Evolutionary conservation across 768 basidiomycete genomes (phyloP), one percentile per base, ranked within the genome.

Genomic region (Boletales sp.): DNA sequence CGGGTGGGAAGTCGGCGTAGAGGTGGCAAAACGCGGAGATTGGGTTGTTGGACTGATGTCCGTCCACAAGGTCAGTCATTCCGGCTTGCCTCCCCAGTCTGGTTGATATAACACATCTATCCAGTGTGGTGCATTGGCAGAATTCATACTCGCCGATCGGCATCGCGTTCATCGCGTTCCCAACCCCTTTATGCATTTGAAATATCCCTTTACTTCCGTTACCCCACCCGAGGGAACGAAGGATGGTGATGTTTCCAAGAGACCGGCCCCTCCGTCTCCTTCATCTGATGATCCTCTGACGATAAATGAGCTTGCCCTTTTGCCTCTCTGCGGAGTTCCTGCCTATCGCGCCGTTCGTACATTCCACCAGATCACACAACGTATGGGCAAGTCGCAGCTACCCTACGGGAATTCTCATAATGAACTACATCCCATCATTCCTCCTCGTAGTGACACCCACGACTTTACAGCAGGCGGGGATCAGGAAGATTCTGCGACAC

Each of bases 41-140:
- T 90, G 93, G 86, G 87, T 94, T 6, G 72, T 90, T 51, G 94
- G 92, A 11, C 59, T 94, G 54, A 64, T 87, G 63, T 87, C 93
- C 60, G 74, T 87, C 11, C 75, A 78, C 55, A 94, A 91, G 84
- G 93, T 92, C 55, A 57, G 80, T 61, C 35, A 46, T 55, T 46
- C 36, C 52, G 25, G 15, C 38, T 43, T 44, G 41, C 25, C 6
- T 46, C 46, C 42, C 46, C 8, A 4, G 5, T 51, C 49, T 36
- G 15, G 13, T 44, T 18, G 18, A 56, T 19, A 49, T 60, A 41
- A 53, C 58, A 19, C 44, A 14, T 52, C 43, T 18, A 21, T 44
- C 32, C 56, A 93, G 90, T 85, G 82, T 57, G 93, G 94, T 43
- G 89, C 89, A 7, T 76, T 95, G 18, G 78, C 90, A n/a, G 90